Evolutionary conservation across 495 filamentous ascomycete species (phyloP).

Genomic region (Daldinia decipiens): DNA sequence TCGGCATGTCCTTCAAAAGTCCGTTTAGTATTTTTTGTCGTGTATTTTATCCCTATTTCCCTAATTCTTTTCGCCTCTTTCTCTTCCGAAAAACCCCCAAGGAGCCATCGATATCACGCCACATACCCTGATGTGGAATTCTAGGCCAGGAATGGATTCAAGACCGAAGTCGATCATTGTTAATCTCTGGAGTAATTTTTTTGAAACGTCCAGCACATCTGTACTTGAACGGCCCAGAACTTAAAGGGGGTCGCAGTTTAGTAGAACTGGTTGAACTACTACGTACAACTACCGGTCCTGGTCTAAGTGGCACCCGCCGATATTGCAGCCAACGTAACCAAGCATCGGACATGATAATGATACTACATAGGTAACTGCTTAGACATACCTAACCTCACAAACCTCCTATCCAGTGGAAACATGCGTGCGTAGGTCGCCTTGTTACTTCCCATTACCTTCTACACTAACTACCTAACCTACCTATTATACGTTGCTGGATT

Average conservation of each 20-base stretch:
- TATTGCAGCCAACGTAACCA: conserved; percentile 24
- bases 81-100: not conserved
- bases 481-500: conserved; percentile 9
- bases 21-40: not conserved
- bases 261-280: conserved; percentile 6
- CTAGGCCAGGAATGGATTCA: conserved; percentile 26
- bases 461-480: not conserved
- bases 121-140: conserved; percentile 25
- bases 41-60: not conserved
- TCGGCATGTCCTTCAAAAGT: conserved; percentile 35
- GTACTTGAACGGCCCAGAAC: conserved; percentile 38
- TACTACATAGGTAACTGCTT: conserved; percentile 13
- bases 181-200: conserved; percentile 23
- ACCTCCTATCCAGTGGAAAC: conserved; percentile 30
- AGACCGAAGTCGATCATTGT: conserved; percentile 21
- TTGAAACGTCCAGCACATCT: conserved; percentile 29
- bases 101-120: conserved; percentile 33
- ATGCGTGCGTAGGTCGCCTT: conserved; percentile 33
- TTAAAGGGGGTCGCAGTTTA: conserved; percentile 9
- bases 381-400: conserved; percentile 12
- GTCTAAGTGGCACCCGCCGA: conserved; percentile 28
- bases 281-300: conserved; percentile 31
- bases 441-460: conserved; percentile 1
- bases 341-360: conserved; percentile 33
- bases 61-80: conserved; percentile 10